Conservation (phyloP, 1,284 basidiomycete genomes). For the Phylloboletellus chloephorus region DNA sequence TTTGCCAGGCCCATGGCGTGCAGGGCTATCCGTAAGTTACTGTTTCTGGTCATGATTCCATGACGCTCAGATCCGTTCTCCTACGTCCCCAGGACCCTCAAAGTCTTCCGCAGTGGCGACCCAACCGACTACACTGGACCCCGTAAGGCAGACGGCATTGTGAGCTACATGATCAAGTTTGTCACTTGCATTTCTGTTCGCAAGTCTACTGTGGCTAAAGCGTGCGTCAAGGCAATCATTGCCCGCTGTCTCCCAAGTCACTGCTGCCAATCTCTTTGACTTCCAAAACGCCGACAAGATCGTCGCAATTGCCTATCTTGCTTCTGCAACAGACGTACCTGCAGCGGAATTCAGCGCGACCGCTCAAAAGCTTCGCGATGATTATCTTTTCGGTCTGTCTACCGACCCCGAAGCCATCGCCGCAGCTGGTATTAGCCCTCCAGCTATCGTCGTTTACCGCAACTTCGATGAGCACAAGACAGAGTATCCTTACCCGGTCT, state of each 20-base stretch:
- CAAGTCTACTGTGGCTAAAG: slow-evolving; percentile 6
- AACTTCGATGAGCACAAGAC: slow-evolving; percentile 83
- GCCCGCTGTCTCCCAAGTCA: slow-evolving; percentile 87
- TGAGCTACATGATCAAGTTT: slow-evolving; percentile 97
- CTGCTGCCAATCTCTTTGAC: slow-evolving; percentile 70
- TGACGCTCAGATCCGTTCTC: background rate
- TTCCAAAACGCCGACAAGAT: slow-evolving; percentile 90
- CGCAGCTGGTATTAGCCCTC: slow-evolving; percentile 70
- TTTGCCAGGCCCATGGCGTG: slow-evolving; percentile 82
- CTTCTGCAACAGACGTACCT: slow-evolving; percentile 61
- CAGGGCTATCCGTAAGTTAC: slow-evolving; percentile 84
- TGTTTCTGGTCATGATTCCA: background rate
- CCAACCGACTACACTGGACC: slow-evolving; percentile 80
- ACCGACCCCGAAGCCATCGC: slow-evolving; percentile 67
- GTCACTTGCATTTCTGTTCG: slow-evolving; percentile 27
- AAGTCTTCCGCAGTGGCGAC: slow-evolving; percentile 88
- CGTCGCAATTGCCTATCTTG: slow-evolving; percentile 83
- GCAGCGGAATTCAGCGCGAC: slow-evolving; percentile 70
- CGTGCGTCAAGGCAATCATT: slow-evolving; percentile 71
- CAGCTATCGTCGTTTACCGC: slow-evolving; percentile 90
- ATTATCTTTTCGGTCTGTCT: slow-evolving; percentile 87
- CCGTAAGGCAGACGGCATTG: slow-evolving; percentile 93
- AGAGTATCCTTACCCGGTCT: slow-evolving; percentile 65
- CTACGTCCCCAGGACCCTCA: slow-evolving; percentile 55
- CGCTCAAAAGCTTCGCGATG: slow-evolving; percentile 87